phyloP scores from a whole-genome alignment of 2,329 filamentous ascomycete genomes.

The Tolypocladium pustulatum region DNA sequence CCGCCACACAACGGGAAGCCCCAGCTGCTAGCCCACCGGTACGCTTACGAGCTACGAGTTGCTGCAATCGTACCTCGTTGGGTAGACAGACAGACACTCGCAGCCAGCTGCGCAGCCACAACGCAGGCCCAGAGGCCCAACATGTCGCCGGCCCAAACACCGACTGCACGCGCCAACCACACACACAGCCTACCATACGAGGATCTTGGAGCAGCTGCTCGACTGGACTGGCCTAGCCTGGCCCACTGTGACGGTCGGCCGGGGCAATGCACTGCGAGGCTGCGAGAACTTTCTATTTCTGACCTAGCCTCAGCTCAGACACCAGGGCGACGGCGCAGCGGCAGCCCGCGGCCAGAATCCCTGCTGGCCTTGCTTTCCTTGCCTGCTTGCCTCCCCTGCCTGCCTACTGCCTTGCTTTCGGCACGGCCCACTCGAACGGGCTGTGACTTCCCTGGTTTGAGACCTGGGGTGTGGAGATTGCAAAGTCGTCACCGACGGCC shows the following conservation, averaged over 20 bases:
- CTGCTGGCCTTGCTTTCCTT: not conserved
- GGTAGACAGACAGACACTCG: too few relatives aligned
- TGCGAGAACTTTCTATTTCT: not conserved
- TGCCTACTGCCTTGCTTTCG: not conserved
- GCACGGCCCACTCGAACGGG: not conserved
- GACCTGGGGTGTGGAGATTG: not conserved
- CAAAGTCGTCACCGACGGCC: not conserved
- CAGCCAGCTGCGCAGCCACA: too few relatives aligned
- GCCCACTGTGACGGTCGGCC: too few relatives aligned
- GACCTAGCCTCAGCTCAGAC: not conserved
- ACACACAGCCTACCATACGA: too few relatives aligned
- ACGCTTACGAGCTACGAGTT: too few relatives aligned
- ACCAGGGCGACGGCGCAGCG: not conserved
- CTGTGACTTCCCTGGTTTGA: not conserved
- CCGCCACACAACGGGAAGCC: not conserved
- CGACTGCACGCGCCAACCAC: too few relatives aligned
- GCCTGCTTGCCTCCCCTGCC: not conserved
- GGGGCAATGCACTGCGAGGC: not conserved
- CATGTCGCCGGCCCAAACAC: not conserved
- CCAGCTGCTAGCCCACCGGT: too few relatives aligned
- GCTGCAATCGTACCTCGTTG: too few relatives aligned
- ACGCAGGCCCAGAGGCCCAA: too few relatives aligned
- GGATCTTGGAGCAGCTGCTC: too few relatives aligned
- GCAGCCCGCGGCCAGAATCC: not conserved
- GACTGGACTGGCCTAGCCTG: too few relatives aligned